phyloP scores from a whole-genome alignment of 176 grass and related monocot species.

The Triticum urartu region DNA sequence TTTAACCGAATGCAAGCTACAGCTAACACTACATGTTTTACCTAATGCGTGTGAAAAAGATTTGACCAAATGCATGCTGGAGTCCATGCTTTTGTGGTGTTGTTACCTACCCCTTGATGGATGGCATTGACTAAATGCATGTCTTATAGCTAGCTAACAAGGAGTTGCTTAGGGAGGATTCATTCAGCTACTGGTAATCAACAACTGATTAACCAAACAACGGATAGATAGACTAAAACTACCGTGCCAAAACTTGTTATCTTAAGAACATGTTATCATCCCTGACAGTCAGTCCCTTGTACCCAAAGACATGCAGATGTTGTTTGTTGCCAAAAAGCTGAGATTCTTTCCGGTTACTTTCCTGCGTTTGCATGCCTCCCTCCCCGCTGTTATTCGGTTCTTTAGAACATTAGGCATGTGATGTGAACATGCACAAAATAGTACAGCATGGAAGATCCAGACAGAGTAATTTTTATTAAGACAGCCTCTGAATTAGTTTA shows the following conservation, averaged over 20 bases:
- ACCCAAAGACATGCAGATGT: slow-evolving; percentile 63
- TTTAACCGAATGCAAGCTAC: slow-evolving; percentile 26
- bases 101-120: slow-evolving; percentile 1
- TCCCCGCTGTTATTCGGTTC: slow-evolving; percentile 37
- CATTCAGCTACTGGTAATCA: neutral
- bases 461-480: slow-evolving; percentile 19
- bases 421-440: slow-evolving; percentile 32
- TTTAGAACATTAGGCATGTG: slow-evolving; percentile 38
- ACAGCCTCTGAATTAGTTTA: slow-evolving; percentile 7
- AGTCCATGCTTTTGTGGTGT: slow-evolving; percentile 20
- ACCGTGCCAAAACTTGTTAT: neutral
- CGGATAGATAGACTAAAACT: too few species aligned
- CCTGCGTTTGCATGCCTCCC: slow-evolving; percentile 35
- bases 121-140: slow-evolving; percentile 27
- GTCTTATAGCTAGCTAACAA: neutral
- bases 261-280: slow-evolving; percentile 4
- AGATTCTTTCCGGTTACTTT: slow-evolving; percentile 57
- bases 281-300: slow-evolving; percentile 30
- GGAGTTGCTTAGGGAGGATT: slow-evolving; percentile 1
- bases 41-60: neutral
- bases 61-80: neutral
- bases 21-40: neutral
- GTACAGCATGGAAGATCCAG: slow-evolving; percentile 22
- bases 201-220: neutral
- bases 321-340: slow-evolving; percentile 43